Evolutionary conservation across 2,329 filamentous ascomycete species (phyloP).

Genomic region (Trichoderma gracile): DNA sequence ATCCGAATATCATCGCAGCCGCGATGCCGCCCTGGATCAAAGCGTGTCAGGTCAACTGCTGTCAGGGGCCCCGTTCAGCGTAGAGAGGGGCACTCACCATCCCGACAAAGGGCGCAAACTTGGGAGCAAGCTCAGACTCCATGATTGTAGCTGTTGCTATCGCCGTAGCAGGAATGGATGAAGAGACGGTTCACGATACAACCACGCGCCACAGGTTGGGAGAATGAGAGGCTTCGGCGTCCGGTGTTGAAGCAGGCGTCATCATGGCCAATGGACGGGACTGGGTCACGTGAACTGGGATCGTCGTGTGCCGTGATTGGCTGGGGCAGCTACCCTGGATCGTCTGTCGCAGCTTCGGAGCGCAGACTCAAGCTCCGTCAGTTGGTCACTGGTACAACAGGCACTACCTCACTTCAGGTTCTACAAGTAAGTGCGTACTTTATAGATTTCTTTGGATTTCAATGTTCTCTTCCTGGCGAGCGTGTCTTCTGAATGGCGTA

Average conservation of each 20-base stretch:
- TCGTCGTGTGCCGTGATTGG: slow-evolving; percentile 7
- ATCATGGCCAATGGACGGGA: slow-evolving; percentile 22
- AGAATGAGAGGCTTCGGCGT: slow-evolving; percentile 17
- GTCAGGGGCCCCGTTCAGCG: slow-evolving; percentile 27
- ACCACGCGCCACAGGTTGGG: slow-evolving; percentile 15
- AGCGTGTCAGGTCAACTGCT: slow-evolving; percentile 32
- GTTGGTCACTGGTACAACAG: background rate
- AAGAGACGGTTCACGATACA: slow-evolving; percentile 2
- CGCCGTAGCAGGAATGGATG: slow-evolving; percentile 18
- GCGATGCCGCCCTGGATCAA: slow-evolving; percentile 68
- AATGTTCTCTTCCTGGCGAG: too few species aligned
- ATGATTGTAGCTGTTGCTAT: slow-evolving; percentile 42
- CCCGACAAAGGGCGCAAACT: slow-evolving; percentile 85
- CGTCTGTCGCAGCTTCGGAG: slow-evolving; percentile 15
- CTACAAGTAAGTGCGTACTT: background rate
- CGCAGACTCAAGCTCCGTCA: slow-evolving; percentile 18
- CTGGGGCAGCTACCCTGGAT: background rate
- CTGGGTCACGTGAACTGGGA: background rate
- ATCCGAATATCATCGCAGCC: slow-evolving; percentile 80
- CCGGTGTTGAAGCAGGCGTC: slow-evolving; percentile 23
- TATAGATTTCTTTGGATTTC: too few species aligned
- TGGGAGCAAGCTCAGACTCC: slow-evolving; percentile 67
- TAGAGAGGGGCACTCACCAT: slow-evolving; percentile 62
- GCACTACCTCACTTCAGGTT: too few species aligned
- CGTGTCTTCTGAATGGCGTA: background rate